Percentiles rank a stretch among this genome's conserved stretches.
Evolutionary conservation across 345 rosid genomes (phyloP).

Genomic region (Pugionium dolabratum): DNA sequence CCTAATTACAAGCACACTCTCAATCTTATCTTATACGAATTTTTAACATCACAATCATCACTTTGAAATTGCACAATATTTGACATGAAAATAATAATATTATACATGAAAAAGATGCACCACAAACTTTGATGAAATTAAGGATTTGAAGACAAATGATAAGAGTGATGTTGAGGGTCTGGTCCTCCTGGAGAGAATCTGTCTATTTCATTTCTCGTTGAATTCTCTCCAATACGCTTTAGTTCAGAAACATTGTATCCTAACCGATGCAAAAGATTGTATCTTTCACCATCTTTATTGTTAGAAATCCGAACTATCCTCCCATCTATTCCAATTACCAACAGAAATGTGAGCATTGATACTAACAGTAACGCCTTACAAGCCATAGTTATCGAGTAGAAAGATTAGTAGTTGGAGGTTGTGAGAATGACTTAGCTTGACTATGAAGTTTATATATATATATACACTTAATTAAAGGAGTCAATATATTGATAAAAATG

Average conservation of each 20-base stretch:
- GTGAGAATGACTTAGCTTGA: neutral
- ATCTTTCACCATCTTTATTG: conserved; percentile 23
- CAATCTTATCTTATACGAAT: conserved; percentile 15
- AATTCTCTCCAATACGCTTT: conserved; percentile 28
- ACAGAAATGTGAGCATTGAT: conserved; percentile 11
- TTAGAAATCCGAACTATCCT: conserved; percentile 24
- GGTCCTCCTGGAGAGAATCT: conserved; percentile 9
- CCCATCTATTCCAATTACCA: conserved; percentile 29
- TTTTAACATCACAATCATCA: conserved; percentile 5
- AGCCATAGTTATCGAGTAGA: conserved; percentile 20
- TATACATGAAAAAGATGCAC: conserved; percentile 20
- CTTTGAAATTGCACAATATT: neutral
- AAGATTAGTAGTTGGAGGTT: conserved; percentile 15
- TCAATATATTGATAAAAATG: conserved; percentile 23
- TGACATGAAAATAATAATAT: conserved; percentile 2
- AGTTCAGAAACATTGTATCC: conserved; percentile 38
- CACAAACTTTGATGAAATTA: conserved; percentile 18
- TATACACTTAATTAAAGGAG: too few species aligned
- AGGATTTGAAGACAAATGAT: conserved; percentile 32
- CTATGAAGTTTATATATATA: neutral
- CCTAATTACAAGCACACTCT: conserved; percentile 1
- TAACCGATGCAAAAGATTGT: conserved; percentile 33
- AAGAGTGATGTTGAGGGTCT: too few species aligned
- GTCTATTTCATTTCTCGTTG: conserved; percentile 8
- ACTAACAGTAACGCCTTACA: conserved; percentile 20